phyloP scores from a whole-genome alignment of 1,284 basidiomycete genomes.

The Ceratobasidium sp. region DNA sequence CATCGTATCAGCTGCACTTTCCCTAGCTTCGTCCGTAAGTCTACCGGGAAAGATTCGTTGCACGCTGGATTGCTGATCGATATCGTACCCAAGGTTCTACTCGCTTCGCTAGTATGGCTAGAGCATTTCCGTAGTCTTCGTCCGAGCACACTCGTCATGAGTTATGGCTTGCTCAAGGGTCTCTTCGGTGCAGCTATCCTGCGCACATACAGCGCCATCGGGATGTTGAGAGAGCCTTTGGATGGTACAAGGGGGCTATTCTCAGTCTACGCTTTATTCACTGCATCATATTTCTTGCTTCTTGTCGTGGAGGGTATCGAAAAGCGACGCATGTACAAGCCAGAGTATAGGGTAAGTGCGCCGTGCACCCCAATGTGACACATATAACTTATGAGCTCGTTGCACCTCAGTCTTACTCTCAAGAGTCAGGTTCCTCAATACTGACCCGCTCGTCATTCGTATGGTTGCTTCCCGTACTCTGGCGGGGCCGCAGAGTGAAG shows the following conservation, averaged over 20 bases:
- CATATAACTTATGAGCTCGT: not conserved
- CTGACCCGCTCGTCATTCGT: conserved; percentile 27
- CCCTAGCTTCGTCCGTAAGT: conserved; percentile 14
- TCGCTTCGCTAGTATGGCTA: conserved; percentile 1
- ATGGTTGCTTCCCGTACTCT: conserved; percentile 31
- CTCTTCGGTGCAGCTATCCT: conserved; percentile 23
- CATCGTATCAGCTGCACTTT: conserved; percentile 1
- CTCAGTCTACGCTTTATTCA: not conserved
- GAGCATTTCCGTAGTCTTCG: conserved; percentile 18
- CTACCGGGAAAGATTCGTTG: not conserved
- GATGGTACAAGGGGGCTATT: not conserved
- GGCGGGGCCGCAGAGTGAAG: conserved; percentile 21
- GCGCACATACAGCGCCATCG: conserved; percentile 8
- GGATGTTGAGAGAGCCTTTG: not conserved
- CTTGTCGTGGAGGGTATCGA: conserved; percentile 7
- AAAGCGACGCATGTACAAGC: conserved; percentile 10
- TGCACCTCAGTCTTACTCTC: conserved; percentile 10
- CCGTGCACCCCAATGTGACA: no score
- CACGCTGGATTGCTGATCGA: not conserved
- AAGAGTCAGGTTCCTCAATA: conserved; percentile 31
- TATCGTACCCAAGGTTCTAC: not conserved
- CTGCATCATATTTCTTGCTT: conserved; percentile 6
- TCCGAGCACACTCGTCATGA: conserved; percentile 24
- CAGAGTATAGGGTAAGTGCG: conserved; percentile 6
- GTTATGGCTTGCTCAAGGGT: conserved; percentile 16